Evolutionary conservation across 2,329 filamentous ascomycete species (phyloP), one percentile per base, ranked within the genome.

Genomic region (Curvularia spicifera): DNA sequence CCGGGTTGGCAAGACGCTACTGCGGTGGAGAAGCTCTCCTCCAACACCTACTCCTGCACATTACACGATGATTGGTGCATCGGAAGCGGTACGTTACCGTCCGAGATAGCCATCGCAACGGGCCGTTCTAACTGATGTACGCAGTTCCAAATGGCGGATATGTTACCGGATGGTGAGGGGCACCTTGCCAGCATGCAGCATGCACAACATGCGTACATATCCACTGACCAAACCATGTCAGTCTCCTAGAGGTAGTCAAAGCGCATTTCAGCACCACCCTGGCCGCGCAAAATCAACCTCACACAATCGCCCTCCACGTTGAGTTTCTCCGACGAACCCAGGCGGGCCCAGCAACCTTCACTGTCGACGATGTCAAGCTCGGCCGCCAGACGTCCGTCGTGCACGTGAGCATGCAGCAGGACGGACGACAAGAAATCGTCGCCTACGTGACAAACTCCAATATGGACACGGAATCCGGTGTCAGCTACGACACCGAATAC

Each of bases 61-160:
- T 82, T 90, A 33, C 75, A 78, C 39, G 77, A 82, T 37, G 84
- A 85, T 65, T 90, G 87, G 86, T 85, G 83, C 64, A 89, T 91
- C 64, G 88, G 88, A 55, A 83, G 81, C 63, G 87, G 87, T 86
- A 80, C 52, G 67, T 55, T 26, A 26, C 15, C 24, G 28, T 40
- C 24, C 29, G 12, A 48, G 9, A 24, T 35, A 26, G 37, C 47
- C 22, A 40, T 42, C 22, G n/a, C n/a, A 28, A 22, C n/a, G 35
- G 24, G 13, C 20, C 31, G n/a, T 13, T 40, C 43, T 44, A 47
- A 48, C 54, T 55, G 58, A 60, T 7, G 29, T 40, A 52, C 45
- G 35, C 68, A 88, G 89, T 91, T 12, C 88, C 89, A 5, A 87
- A 91, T 73, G 89, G 89, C 51, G 89, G 89, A 57, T 89, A 88